phyloP scores from a whole-genome alignment of 1,284 basidiomycete genomes.

The Singerocomus inundabilis region DNA sequence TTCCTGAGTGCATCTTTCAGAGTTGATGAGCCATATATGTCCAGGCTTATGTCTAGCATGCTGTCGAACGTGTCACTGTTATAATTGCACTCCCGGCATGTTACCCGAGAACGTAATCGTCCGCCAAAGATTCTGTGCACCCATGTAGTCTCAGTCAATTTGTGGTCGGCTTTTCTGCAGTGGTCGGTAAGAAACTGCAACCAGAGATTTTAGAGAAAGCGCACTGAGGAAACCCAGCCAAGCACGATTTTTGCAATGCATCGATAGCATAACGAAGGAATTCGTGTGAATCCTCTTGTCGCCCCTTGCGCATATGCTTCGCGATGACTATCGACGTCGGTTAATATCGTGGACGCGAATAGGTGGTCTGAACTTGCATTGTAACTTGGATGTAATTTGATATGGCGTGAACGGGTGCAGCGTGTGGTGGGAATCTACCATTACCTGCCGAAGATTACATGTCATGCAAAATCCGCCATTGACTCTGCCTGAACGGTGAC shows the following conservation, averaged over 20 bases:
- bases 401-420: constrained; percentile 56
- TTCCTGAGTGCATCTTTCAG: constrained; percentile 78
- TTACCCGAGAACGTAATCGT: constrained; percentile 87
- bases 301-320: constrained; percentile 85
- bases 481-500: constrained; percentile 47
- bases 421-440: constrained; percentile 48
- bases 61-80: constrained; percentile 97
- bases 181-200: constrained; percentile 8
- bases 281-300: constrained; percentile 98
- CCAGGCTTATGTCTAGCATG: constrained; percentile 90
- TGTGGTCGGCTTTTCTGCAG: constrained; percentile 72
- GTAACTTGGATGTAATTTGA: constrained; percentile 63
- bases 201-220: constrained; percentile 29
- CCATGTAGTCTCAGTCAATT: constrained; percentile 88
- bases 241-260: constrained; percentile 82
- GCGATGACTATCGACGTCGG: constrained; percentile 69
- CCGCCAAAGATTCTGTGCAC: constrained; percentile 96
- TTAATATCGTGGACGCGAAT: constrained; percentile 11
- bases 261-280: constrained; percentile 96
- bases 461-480: constrained; percentile 72
- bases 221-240: constrained; percentile 71
- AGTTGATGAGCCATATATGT: constrained; percentile 67
- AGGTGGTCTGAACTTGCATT: constrained; percentile 48
- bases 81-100: constrained; percentile 81
- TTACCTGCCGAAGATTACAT: constrained; percentile 62